Base-by-base conservation (phyloP, 2,329 filamentous ascomycete genomes). In the Trichoderma brevicompactum region DNA sequence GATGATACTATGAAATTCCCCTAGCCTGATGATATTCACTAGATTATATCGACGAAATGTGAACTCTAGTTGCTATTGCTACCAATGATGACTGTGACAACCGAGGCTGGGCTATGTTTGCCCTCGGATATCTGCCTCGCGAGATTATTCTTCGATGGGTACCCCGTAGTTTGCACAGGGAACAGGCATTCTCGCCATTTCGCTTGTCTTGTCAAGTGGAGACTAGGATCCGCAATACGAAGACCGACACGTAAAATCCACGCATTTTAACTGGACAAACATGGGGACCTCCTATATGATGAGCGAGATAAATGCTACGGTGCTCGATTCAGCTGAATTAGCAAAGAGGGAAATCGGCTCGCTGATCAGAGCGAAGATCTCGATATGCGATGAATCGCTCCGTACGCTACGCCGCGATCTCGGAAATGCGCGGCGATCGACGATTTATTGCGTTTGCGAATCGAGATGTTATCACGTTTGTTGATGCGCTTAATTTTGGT, bases 111-210 rank as follows among this genome's bases (percentile, higher is more conserved):
- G 12, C 12, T 53, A 9, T 12, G 7, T 17, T 13, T 36, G 9
- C 32, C 49, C 32, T 34, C 9, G 13, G 13, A 50, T 50, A n/a
- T 15, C 13, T 36, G 9, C 43, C 5, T 7, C 43, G 43, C 12
- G 13, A 23, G 2, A 28, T 28, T 28, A 28, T 28, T 28, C 23
- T 28, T 28, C 23, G 2, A 28, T 28, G 23, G 23, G 5, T 28
- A 28, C 23, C 23, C 5, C 5, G 23, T 5, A 28, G 23, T 28
- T 28, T 28, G 23, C 23, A 28, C 23, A 28, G 23, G 23, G 23
- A 28, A 32, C 41, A 46, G 15, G 41, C 53, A 56, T 36, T 28
- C 54, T 36, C 41, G 19, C 41, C 17, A 58, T 58, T 58, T 58
- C 54, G 54, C 41, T 58, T 58, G n/a, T 34, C 23, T 7, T 10